Evolutionary conservation across 352 stramenopile genomes (phyloP).

Genomic region (Phytophthora fragariae): DNA sequence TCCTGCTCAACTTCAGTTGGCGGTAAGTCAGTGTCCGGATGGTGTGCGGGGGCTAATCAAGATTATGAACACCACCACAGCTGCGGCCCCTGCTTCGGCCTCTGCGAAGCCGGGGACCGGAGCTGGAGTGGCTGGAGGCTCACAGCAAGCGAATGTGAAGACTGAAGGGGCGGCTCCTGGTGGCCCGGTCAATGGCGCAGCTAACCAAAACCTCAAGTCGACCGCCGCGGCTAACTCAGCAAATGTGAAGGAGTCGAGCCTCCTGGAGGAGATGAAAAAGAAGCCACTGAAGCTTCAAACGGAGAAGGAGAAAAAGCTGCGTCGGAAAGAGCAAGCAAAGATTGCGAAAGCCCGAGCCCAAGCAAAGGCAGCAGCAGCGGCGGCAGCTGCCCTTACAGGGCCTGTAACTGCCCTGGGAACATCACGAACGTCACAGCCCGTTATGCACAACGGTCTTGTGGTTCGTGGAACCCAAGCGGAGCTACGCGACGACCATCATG

Average conservation of each 20-base stretch:
- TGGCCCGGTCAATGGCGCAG: constrained; percentile 7
- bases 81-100: constrained; percentile 11
- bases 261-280: constrained; percentile 66
- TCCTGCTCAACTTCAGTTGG: constrained; percentile 72
- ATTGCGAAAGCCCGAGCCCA: constrained; percentile 79
- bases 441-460: constrained; percentile 72
- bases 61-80: constrained; percentile 87
- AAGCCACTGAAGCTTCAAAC: constrained; percentile 81
- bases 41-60: constrained; percentile 85
- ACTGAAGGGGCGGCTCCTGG: constrained; percentile 19
- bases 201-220: constrained; percentile 7
- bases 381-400: constrained; percentile 28
- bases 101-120: constrained; percentile 42
- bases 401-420: constrained; percentile 18
- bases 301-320: constrained; percentile 90
- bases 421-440: constrained; percentile 14
- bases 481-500: constrained; percentile 61
- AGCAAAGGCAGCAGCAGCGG: constrained; percentile 67
- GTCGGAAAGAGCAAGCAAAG: constrained; percentile 84
- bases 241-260: constrained; percentile 27
- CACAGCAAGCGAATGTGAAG: constrained; percentile 24
- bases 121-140: background rate
- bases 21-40: constrained; percentile 73
- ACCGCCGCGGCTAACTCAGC: background rate
- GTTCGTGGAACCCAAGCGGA: constrained; percentile 74